Percentiles rank a stretch among this genome's conserved stretches.
Conservation (phyloP, 257 asterid genomes). For the Euphrasia confusa region DNA sequence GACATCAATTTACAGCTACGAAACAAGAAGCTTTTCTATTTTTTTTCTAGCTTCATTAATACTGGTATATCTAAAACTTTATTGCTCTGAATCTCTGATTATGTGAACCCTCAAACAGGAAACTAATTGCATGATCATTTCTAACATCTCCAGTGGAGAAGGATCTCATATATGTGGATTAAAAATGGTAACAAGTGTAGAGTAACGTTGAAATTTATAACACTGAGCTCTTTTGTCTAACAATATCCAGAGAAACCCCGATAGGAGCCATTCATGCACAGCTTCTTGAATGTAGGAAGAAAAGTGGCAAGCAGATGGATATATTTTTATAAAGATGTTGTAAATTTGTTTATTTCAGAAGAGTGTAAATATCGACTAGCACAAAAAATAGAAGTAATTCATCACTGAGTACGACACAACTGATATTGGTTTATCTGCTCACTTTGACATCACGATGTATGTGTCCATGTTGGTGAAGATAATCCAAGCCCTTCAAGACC, state of each 20-base stretch:
- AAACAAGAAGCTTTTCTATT: background rate
- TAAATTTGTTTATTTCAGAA: conserved; percentile 10
- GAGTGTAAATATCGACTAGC: conserved; percentile 1
- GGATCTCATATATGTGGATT: conserved; percentile 1
- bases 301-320: background rate
- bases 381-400: conserved; percentile 10
- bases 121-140: conserved; percentile 10
- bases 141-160: conserved; percentile 11
- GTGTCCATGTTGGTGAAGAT: conserved; percentile 96
- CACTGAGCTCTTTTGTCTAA: conserved; percentile 14
- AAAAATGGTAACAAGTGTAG: background rate
- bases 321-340: conserved; percentile 1
- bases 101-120: conserved; percentile 4
- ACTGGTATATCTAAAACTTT: background rate
- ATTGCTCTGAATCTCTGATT: background rate
- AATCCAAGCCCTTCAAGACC: conserved; percentile 82
- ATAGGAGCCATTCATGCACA: background rate
- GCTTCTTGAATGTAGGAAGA: conserved; percentile 11
- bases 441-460: conserved; percentile 98
- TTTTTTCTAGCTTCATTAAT: background rate
- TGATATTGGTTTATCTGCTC: conserved; percentile 32
- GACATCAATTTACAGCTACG: conserved; percentile 16
- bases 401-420: background rate
- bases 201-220: conserved; percentile 3
- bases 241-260: background rate